phyloP scores from a whole-genome alignment of 768 basidiomycete species.

The Agaricus subrufescens region DNA sequence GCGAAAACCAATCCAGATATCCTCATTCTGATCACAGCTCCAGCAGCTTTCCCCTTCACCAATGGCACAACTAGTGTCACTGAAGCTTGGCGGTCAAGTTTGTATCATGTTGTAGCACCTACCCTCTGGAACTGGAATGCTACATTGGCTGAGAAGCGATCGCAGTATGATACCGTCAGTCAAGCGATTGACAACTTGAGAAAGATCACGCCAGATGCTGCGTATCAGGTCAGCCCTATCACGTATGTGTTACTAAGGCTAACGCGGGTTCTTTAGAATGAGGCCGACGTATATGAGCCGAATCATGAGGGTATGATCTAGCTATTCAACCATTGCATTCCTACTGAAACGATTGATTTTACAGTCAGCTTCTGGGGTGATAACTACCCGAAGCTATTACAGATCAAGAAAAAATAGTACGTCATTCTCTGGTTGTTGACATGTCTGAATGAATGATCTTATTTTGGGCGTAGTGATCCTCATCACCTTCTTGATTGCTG shows the following conservation, averaged over 20 bases:
- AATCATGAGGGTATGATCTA: constrained; percentile 31
- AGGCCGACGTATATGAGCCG: constrained; percentile 45
- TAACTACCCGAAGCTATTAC: constrained; percentile 34
- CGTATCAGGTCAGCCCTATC: constrained; percentile 28
- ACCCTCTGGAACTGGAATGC: constrained; percentile 44
- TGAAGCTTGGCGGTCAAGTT: constrained; percentile 37
- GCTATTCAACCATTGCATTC: neutral
- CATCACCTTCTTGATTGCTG: constrained; percentile 43
- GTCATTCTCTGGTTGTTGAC: constrained; percentile 6
- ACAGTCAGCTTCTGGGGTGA: constrained; percentile 40
- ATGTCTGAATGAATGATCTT: neutral
- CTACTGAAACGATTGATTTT: neutral
- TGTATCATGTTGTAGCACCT: constrained; percentile 42
- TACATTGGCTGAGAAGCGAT: constrained; percentile 28
- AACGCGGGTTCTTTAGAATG: constrained; percentile 27
- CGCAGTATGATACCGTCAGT: constrained; percentile 28
- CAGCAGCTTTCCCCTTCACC: constrained; percentile 25
- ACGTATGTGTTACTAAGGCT: neutral
- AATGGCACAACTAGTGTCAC: constrained; percentile 37
- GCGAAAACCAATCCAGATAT: constrained; percentile 29
- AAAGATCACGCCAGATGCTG: constrained; percentile 37
- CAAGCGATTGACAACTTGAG: constrained; percentile 35
- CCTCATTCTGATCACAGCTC: constrained; percentile 37
- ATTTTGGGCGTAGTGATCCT: constrained; percentile 32
- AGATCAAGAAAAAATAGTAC: constrained; percentile 44